Evolutionary conservation across 2,329 filamentous ascomycete species (phyloP).

Genomic region (Allantophomopsis lycopodina): DNA sequence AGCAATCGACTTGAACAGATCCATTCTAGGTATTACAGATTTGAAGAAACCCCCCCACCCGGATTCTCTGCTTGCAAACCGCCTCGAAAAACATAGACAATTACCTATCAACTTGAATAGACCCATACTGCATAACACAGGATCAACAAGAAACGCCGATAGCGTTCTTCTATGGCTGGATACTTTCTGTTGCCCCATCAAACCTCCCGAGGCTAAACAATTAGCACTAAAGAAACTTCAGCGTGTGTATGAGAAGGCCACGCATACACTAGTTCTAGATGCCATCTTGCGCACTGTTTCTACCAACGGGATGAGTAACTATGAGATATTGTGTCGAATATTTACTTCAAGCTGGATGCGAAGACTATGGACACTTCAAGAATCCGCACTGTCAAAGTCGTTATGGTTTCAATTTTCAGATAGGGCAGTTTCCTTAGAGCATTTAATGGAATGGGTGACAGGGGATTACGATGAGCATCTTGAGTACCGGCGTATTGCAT

Average conservation of each 20-base stretch:
- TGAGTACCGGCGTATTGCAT: background rate
- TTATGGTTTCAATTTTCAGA: slow-evolving; percentile 21
- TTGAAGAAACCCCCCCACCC: background rate
- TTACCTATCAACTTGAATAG: no score
- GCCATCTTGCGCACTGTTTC: slow-evolving; percentile 13
- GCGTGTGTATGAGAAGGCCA: slow-evolving; percentile 18
- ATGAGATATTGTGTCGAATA: slow-evolving; percentile 17
- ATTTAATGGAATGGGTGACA: background rate
- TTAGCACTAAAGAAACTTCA: slow-evolving; percentile 20
- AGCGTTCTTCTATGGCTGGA: slow-evolving; percentile 17
- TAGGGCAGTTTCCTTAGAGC: slow-evolving; percentile 6
- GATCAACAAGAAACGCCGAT: no score
- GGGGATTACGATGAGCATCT: background rate
- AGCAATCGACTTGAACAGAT: slow-evolving; percentile 1
- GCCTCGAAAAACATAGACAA: no score
- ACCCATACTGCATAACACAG: no score
- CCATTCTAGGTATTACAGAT: background rate
- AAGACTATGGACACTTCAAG: slow-evolving; percentile 26
- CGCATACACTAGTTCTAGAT: slow-evolving; percentile 21
- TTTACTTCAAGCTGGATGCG: slow-evolving; percentile 24
- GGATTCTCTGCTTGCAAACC: slow-evolving; percentile 3
- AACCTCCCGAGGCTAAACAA: slow-evolving; percentile 8
- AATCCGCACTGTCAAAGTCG: slow-evolving; percentile 18
- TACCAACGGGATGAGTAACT: slow-evolving; percentile 4
- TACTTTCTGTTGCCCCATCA: slow-evolving; percentile 20